These are phyloP conservation scores for Ophiostoma piceae DNA, from an alignment of 2,329 filamentous ascomycete species.

Conservation along the genomic window DNA sequence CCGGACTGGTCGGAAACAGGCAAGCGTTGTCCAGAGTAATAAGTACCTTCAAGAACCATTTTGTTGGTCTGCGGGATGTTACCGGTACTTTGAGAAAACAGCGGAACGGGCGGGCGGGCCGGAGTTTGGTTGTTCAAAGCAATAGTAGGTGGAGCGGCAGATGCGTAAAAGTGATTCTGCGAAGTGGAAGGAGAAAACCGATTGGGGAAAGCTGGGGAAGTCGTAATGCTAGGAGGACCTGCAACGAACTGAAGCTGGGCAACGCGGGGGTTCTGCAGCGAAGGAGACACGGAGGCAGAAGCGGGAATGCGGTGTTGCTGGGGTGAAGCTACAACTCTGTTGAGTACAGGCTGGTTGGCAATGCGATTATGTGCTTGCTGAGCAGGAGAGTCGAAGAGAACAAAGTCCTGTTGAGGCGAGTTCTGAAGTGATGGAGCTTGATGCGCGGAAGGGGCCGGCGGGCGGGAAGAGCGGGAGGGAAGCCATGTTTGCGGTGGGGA, in stretches of 20 bases:
- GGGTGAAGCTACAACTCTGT: conserved; percentile 41
- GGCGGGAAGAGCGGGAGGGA: conserved; percentile 61
- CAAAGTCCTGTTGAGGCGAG: conserved; percentile 64
- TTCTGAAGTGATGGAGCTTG: conserved; percentile 48
- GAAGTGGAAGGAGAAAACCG: conserved; percentile 50
- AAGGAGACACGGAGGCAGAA: conserved; percentile 38
- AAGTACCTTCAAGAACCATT: conserved; percentile 55
- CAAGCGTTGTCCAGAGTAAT: conserved; percentile 15
- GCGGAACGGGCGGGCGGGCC: conserved; percentile 61
- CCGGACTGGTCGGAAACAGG: conserved; percentile 23
- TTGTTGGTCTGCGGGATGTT: conserved; percentile 31
- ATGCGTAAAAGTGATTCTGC: conserved; percentile 60
- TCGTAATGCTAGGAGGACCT: conserved; percentile 49
- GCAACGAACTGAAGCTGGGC: conserved; percentile 48
- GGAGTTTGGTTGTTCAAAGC: conserved; percentile 48
- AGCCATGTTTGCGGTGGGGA: conserved; percentile 70
- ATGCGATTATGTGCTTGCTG: conserved; percentile 41
- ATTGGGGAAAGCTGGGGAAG: conserved; percentile 48
- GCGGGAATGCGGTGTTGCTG: conserved; percentile 23
- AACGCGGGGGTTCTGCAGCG: conserved; percentile 55
- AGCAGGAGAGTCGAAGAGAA: conserved; percentile 61
- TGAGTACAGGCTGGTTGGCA: conserved; percentile 37
- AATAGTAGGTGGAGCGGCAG: conserved; percentile 55
- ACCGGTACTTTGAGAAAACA: conserved; percentile 57
- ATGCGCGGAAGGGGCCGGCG: conserved; percentile 58